A percentile compares a stretch with the other conserved stretches of the same genome.
Evolutionary conservation across 108 stramenopile genomes (phyloP).

Genomic region (Nannochloropsis salina): DNA sequence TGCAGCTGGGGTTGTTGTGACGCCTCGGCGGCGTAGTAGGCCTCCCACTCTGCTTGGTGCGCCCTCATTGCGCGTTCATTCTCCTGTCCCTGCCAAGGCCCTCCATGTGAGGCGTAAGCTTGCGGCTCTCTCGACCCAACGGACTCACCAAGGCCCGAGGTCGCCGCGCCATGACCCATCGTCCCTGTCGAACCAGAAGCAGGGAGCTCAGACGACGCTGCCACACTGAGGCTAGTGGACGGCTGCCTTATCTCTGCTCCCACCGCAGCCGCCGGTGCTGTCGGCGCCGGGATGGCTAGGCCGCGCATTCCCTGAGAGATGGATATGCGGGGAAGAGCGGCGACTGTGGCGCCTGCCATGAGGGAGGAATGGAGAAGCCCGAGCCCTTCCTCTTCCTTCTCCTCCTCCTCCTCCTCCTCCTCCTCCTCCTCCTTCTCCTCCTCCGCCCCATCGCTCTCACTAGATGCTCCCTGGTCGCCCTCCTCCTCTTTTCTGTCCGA

Average conservation of each 20-base stretch:
- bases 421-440: slow-evolving; percentile 19
- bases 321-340: neutral
- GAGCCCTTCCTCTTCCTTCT: neutral
- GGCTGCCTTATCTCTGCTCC: neutral
- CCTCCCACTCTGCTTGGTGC: neutral
- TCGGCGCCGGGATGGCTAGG: neutral
- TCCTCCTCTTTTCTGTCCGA: neutral
- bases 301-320: neutral
- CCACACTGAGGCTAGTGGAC: no score
- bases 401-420: slow-evolving; percentile 23
- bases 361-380: neutral
- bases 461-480: neutral
- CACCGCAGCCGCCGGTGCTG: neutral
- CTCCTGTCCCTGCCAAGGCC: neutral
- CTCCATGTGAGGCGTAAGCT: no score
- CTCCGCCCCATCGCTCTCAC: neutral
- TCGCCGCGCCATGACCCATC: no score
- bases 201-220: no score
- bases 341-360: neutral
- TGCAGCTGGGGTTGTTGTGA: neutral
- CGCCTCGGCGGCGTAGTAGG: neutral
- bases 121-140: no score
- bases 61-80: neutral
- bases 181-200: no score
- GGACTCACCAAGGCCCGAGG: no score